phyloP scores from a whole-genome alignment of 495 filamentous ascomycete species.

The Penicillium silybi region DNA sequence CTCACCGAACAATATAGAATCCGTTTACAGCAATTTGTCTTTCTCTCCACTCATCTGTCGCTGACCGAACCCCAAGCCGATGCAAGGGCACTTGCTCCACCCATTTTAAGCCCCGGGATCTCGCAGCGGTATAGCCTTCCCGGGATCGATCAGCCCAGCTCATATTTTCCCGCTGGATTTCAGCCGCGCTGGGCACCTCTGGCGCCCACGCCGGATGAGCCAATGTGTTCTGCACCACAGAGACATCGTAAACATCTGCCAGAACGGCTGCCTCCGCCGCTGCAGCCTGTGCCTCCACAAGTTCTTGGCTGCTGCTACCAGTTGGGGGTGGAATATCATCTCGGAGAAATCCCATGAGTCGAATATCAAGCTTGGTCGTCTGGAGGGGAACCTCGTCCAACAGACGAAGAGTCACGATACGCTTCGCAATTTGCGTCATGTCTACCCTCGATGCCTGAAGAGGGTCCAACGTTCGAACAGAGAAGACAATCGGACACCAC shows the following conservation, averaged over 20 bases:
- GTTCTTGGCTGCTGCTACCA: constrained; percentile 21
- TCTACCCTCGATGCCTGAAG: constrained; percentile 33
- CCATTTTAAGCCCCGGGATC: constrained; percentile 43
- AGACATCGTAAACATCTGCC: constrained; percentile 46
- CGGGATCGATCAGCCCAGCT: constrained; percentile 27
- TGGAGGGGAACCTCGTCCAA: constrained; percentile 36
- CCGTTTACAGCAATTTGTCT: constrained; percentile 32
- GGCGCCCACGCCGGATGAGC: constrained; percentile 51
- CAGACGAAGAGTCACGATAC: constrained; percentile 44
- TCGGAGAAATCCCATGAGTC: constrained; percentile 51
- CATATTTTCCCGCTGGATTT: constrained; percentile 22
- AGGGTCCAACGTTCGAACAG: constrained; percentile 36
- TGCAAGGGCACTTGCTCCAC: constrained; percentile 54
- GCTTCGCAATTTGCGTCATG: constrained; percentile 36
- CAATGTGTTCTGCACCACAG: constrained; percentile 47
- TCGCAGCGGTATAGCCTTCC: constrained; percentile 36
- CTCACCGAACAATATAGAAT: constrained; percentile 37
- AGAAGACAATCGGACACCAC: constrained; percentile 56
- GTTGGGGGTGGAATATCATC: constrained; percentile 25
- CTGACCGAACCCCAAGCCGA: constrained; percentile 50
- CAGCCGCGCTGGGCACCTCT: constrained; percentile 16
- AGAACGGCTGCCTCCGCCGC: constrained; percentile 38
- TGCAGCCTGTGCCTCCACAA: constrained; percentile 26
- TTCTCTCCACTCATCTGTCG: constrained; percentile 47
- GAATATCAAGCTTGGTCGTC: constrained; percentile 40